These are phyloP conservation scores for Huntiella decipiens DNA, from an alignment of 2,329 filamentous ascomycete species.

Conservation along the genomic window DNA sequence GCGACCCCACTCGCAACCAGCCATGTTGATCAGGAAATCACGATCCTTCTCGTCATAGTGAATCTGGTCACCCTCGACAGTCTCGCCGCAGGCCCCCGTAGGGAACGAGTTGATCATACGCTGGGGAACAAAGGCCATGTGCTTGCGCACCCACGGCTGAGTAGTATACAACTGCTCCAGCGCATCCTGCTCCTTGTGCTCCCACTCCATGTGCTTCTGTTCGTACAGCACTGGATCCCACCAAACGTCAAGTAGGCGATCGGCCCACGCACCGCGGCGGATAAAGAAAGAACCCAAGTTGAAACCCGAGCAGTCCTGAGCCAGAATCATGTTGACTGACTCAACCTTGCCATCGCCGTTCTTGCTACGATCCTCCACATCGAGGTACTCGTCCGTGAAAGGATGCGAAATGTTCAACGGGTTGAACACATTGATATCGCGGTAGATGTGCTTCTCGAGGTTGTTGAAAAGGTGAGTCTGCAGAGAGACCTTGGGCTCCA, in stretches of 20 bases:
- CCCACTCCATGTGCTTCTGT: constrained; percentile 98
- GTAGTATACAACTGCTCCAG: constrained; percentile 79
- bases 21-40: constrained; percentile 97
- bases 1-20: constrained; percentile 87
- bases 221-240: constrained; percentile 97
- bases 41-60: constrained; percentile 75
- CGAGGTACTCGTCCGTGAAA: constrained; percentile 53
- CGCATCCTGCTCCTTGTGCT: constrained; percentile 95
- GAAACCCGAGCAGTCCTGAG: constrained; percentile 90
- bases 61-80: constrained; percentile 50
- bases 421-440: constrained; percentile 93
- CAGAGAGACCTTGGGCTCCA: constrained; percentile 84
- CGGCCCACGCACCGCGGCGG: constrained; percentile 69
- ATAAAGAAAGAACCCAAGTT: constrained; percentile 94
- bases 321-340: constrained; percentile 73
- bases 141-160: constrained; percentile 81
- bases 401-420: constrained; percentile 87
- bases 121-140: constrained; percentile 76
- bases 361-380: constrained; percentile 50
- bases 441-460: constrained; percentile 57
- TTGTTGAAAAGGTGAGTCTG: constrained; percentile 80
- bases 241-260: constrained; percentile 85
- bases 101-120: constrained; percentile 92
- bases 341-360: constrained; percentile 57
- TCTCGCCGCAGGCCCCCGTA: constrained; percentile 64